Conservation (phyloP, 2,329 filamentous ascomycete species). For the Neonectria faginata region DNA sequence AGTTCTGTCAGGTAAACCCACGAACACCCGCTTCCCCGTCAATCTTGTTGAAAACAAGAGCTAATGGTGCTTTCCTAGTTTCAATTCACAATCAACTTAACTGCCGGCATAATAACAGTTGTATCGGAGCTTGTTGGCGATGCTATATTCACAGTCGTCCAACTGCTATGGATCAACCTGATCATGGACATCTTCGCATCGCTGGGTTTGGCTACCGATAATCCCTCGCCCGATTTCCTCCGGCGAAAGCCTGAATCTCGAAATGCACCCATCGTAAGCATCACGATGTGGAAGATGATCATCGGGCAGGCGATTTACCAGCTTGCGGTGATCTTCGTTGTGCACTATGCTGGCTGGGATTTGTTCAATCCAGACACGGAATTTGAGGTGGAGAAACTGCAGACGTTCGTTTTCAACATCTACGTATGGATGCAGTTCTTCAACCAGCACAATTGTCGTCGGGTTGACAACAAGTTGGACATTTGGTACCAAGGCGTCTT, state of each 20-base stretch:
- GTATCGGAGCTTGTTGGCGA: slow-evolving; percentile 70
- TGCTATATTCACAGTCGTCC: slow-evolving; percentile 73
- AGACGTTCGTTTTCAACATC: slow-evolving; percentile 84
- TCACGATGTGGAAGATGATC: slow-evolving; percentile 74
- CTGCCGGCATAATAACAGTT: slow-evolving; percentile 73
- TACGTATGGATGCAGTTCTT: slow-evolving; percentile 94
- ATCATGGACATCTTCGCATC: slow-evolving; percentile 79
- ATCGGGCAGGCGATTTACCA: slow-evolving; percentile 71
- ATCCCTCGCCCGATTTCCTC: slow-evolving; percentile 67
- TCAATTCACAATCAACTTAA: slow-evolving; percentile 78
- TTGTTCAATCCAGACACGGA: slow-evolving; percentile 65
- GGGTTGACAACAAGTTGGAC: slow-evolving; percentile 85
- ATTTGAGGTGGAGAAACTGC: slow-evolving; percentile 51
- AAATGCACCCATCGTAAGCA: slow-evolving; percentile 77
- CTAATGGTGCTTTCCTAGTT: slow-evolving; percentile 54
- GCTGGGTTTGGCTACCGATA: slow-evolving; percentile 73
- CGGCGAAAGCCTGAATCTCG: slow-evolving; percentile 68
- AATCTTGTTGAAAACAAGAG: no score
- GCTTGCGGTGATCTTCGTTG: slow-evolving; percentile 66
- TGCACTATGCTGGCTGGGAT: slow-evolving; percentile 70
- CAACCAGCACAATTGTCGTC: slow-evolving; percentile 83
- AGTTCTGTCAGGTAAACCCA: slow-evolving; percentile 69
- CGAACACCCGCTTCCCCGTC: not conserved
- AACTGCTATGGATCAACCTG: slow-evolving; percentile 76
- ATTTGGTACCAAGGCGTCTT: slow-evolving; percentile 80